phyloP scores from a whole-genome alignment of 495 filamentous ascomycete genomes.

The Entonaema liquescens region DNA sequence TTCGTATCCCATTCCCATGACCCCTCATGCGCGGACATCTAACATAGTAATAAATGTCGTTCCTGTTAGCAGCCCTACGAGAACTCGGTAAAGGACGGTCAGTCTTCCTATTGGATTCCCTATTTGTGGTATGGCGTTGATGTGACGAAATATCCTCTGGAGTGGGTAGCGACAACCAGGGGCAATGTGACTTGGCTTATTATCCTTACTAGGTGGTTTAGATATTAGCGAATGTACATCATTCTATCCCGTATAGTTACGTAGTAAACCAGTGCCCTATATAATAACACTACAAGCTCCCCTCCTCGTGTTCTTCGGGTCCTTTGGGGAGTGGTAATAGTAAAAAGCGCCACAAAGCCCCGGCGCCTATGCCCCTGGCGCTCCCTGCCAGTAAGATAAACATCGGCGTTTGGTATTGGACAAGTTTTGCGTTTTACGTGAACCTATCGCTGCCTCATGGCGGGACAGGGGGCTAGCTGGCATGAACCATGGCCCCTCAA shows the following conservation, averaged over 20 bases:
- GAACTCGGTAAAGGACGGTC: slow-evolving; percentile 15
- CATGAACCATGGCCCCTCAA: neutral
- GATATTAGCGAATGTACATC: neutral
- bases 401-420: slow-evolving; percentile 21
- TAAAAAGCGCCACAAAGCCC: slow-evolving; percentile 2
- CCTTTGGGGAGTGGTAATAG: neutral
- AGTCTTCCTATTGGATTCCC: slow-evolving; percentile 29
- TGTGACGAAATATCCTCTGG: slow-evolving; percentile 27
- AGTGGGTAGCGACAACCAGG: slow-evolving; percentile 25
- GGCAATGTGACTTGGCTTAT: slow-evolving; percentile 19
- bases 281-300: neutral
- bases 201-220: neutral
- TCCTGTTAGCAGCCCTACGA: slow-evolving; percentile 29
- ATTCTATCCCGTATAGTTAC: neutral
- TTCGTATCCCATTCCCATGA: neutral
- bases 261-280: neutral
- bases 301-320: neutral
- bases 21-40: neutral
- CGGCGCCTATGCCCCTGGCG: neutral
- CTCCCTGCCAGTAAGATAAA: slow-evolving; percentile 13
- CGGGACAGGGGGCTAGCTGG: neutral
- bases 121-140: slow-evolving; percentile 17
- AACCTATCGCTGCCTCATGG: slow-evolving; percentile 23
- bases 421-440: slow-evolving; percentile 20
- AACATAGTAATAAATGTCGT: slow-evolving; percentile 1